Base-by-base conservation (phyloP, 2,329 filamentous ascomycete genomes). In the Sporothrix curviconia region DNA sequence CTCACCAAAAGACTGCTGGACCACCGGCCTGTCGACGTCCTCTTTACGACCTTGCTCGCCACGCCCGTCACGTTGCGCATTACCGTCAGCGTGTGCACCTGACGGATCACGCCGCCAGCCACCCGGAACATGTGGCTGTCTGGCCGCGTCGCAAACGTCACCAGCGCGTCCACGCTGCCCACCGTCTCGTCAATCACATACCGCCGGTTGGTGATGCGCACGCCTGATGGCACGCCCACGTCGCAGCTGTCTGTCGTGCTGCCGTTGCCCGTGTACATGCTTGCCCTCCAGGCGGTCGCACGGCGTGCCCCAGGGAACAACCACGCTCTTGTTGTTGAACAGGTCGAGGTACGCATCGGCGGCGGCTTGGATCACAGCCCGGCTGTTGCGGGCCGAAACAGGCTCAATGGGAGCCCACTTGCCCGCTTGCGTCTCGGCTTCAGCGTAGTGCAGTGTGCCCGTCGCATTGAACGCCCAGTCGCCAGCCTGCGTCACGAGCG, bases 261-360 rank as follows among this genome's bases (percentile, higher is more conserved):
- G n/a, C 63, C 64, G 30, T 56, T 60, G 3, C 64, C 65, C 14
- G 65, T 66, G 52, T 69, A 62, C 62, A 65, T 60, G 7, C 63
- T 62, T n/a, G 3, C 66, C 67, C 43, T 68, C 66, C 4, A 67
- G 62, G 3, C 71, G 66, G 1, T 57, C 62, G 58, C 71, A 72
- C 1, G 69, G 70, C 30, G 62, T 67, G 15, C 69, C 70, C 70
- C 70, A 73, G 0, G 71, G 70, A n/a, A 73, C 69, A 1, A 61
- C 63, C 25, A 64, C 56, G 19, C 61, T 68, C 46, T 61, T 63
- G 61, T 69, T 67, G 56, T 55, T 66, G 66, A 70, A 72, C 63
- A 72, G 66, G 58, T 70, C 67, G 19, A 71, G 62, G 60, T 72
- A 72, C 5, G 70, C 70, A 58, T 73, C 71, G 2, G 68, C 70